These are phyloP conservation scores for Colletotrichum sp. DNA, from an alignment of 2,329 filamentous ascomycete genomes.

Conservation along the genomic window DNA sequence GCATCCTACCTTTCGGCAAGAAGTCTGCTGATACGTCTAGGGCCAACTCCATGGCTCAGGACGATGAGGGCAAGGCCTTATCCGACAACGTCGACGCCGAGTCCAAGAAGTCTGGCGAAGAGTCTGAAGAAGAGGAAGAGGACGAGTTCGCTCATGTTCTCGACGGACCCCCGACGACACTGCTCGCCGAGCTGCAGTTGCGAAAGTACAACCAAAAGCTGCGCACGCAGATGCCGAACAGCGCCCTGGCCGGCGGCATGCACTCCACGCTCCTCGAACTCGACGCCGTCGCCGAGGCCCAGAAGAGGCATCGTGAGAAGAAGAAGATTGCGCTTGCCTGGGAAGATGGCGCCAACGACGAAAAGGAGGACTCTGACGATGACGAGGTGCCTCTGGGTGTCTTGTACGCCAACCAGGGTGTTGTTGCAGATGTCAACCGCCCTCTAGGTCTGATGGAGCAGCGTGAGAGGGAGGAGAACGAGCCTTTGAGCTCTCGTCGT, in stretches of 20 bases:
- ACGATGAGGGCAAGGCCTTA: conserved; percentile 27
- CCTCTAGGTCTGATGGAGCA: conserved; percentile 80
- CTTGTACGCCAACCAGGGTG: conserved; percentile 69
- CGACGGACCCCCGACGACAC: conserved; percentile 81
- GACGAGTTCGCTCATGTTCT: conserved; percentile 32
- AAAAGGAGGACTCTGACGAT: conserved; percentile 62
- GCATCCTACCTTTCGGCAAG: conserved; percentile 53
- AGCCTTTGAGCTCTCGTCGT: conserved; percentile 80
- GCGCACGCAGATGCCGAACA: conserved; percentile 73
- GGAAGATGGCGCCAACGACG: conserved; percentile 68
- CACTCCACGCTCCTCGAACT: conserved; percentile 89
- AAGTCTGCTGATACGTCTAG: conserved; percentile 29
- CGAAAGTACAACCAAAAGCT: conserved; percentile 88
- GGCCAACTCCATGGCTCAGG: conserved; percentile 2
- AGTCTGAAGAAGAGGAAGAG: conserved; percentile 42
- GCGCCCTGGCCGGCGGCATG: conserved; percentile 74
- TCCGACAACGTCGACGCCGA: conserved; percentile 28
- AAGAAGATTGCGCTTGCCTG: conserved; percentile 88
- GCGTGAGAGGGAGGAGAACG: conserved; percentile 88
- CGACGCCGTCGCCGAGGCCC: conserved; percentile 86
- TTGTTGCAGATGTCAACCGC: conserved; percentile 62
- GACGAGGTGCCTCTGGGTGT: conserved; percentile 90
- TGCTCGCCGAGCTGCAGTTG: conserved; percentile 89
- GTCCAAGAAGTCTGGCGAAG: conserved; percentile 29
- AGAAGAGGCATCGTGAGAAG: conserved; percentile 74